phyloP scores from a whole-genome alignment of 805 yeast species.

The Priceomyces fermenticarens region DNA sequence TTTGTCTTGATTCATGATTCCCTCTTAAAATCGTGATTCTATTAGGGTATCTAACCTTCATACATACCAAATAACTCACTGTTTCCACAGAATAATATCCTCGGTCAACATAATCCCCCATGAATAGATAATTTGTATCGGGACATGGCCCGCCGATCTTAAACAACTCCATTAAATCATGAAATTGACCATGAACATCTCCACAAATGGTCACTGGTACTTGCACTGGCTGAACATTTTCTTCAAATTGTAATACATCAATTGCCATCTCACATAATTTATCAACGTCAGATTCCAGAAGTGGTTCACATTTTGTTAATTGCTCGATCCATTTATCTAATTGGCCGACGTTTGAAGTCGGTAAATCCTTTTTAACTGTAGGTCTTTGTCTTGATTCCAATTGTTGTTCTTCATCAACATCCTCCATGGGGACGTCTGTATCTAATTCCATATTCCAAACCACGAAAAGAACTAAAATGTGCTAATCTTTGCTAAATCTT shows the following conservation, averaged over 20 bases:
- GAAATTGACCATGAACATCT: conserved; percentile 95
- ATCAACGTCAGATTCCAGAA: conserved; percentile 76
- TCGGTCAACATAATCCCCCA: conserved; percentile 81
- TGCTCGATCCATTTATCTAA: conserved; percentile 87
- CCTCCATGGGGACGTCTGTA: conserved; percentile 83
- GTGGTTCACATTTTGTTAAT: conserved; percentile 73
- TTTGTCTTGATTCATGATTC: conserved; percentile 92
- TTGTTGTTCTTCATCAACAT: conserved; percentile 51
- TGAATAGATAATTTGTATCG: conserved; percentile 45
- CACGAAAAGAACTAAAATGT: too few relatives aligned
- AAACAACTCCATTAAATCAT: conserved; percentile 88
- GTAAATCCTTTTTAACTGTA: conserved; percentile 32
- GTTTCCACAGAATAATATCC: conserved; percentile 91
- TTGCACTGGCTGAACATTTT: conserved; percentile 91
- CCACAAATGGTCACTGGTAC: conserved; percentile 98
- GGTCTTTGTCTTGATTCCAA: conserved; percentile 9
- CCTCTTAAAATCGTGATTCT: conserved; percentile 92
- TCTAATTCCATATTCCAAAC: conserved; percentile 62
- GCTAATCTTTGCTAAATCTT: too few relatives aligned
- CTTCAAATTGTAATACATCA: conserved; percentile 86
- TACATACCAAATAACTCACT: conserved; percentile 79
- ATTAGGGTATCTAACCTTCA: conserved; percentile 89
- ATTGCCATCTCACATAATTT: conserved; percentile 85
- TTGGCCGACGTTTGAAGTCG: conserved; percentile 54
- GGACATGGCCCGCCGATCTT: conserved; percentile 74